Conservation (phyloP, 345 rosid genomes). For the sweet orange (Citrus sinensis) region DVS_A1.0 CM039162.1:20767501-20768000, state of each 20-base stretch:
- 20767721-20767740: slow-evolving; percentile 63
- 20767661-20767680: slow-evolving; percentile 50
- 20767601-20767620: slow-evolving; percentile 46
- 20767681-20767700: slow-evolving; percentile 66
- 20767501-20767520: slow-evolving; percentile 34
- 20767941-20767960: slow-evolving; percentile 40
- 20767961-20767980: slow-evolving; percentile 44
- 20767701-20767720: slow-evolving; percentile 48
- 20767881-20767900: slow-evolving; percentile 65
- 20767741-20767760: slow-evolving; percentile 57
- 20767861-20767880: slow-evolving; percentile 95
- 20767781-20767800: slow-evolving; percentile 65
- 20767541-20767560: slow-evolving; percentile 17
- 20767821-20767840: slow-evolving; percentile 64
- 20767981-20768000: slow-evolving; percentile 75
- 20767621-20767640: slow-evolving; percentile 33
- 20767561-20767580: slow-evolving; percentile 46
- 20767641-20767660: slow-evolving; percentile 42
- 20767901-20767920: slow-evolving; percentile 77
- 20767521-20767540: slow-evolving; percentile 47
- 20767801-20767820: slow-evolving; percentile 50
- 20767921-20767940: slow-evolving; percentile 53
- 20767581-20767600: slow-evolving; percentile 46
- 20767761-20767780: slow-evolving; percentile 77
- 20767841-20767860: slow-evolving; percentile 74